Base-by-base conservation (phyloP, 2,329 filamentous ascomycete genomes). In the Monilinia polystroma region DNA sequence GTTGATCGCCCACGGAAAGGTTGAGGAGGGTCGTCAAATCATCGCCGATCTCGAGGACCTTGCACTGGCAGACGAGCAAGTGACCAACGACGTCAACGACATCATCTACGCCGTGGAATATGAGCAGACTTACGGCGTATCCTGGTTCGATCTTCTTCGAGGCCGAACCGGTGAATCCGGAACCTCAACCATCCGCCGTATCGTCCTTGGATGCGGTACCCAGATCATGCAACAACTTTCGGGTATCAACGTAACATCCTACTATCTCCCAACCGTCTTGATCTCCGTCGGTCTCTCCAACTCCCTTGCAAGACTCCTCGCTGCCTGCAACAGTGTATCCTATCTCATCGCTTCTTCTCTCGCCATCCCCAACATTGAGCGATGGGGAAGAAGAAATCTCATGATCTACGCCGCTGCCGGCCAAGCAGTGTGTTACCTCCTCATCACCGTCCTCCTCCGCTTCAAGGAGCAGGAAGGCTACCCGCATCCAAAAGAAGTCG, bases 361-460 rank as follows among this genome's bases (percentile, higher is more conserved):
- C 12, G 78, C 79, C 0, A 70, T 80, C 1, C 78, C 77, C 11
- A 75, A 78, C 3, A 81, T 83, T 57, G 81, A 83, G 76, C 82
- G 84, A 1, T 84, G 88, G 5, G 88, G 88, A 14, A 86, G 90
- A 41, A 83, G 90, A n/a, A 84, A 85, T 72, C 83, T 92, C 68
- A 92, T 93, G 88, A 78, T 92, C 16, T 85, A 90, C 69, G 89
- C 89, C 62, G 85, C 86, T 0, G 78, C 83, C 32, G 86, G 86
- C 0, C 87, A 88, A 80, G 85, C 85, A n/a, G 74, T 87, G 85
- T 59, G 91, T 91, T 89, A 83, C 85, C 64, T 66, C 1, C 20
- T 66, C 10, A 66, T 66, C 1, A 66, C 64, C 1, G 81, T 91
- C 41, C 79, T 87, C 3, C 57, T 66, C 3, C 58, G 76, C 76